Base-by-base conservation (phyloP, 2,329 filamentous ascomycete species). In the Colletotrichum tamarilloi region DNA sequence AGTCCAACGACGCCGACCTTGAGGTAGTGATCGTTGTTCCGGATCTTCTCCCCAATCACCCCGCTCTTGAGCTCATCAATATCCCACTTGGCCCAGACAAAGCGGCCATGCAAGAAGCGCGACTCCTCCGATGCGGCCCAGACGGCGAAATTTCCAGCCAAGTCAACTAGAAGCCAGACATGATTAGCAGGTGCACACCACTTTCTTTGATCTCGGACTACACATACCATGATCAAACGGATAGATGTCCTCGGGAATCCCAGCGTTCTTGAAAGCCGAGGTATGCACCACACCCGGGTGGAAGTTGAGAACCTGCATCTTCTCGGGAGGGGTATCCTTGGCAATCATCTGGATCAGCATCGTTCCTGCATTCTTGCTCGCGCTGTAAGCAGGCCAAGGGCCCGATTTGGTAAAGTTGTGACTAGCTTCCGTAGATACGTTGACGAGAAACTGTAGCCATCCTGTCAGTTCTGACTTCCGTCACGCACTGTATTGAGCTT, bases 51-150 rank as follows among this genome's bases (percentile, higher is more conserved):
- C 28, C 67, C 55, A 12, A 74, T 66, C 1, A 66, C 59, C 1
- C 76, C 76, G 5, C 46, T 65, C n/a, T 60, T 74, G n/a, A 85
- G 66, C 74, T 85, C 83, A 24, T 83, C 78, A 1, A 85, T 79
- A 74, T 86, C 85, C 84, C 85, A 86, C n/a, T 80, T 79, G 7
- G 81, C 78, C 79, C 81, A 83, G 4, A 84, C 77, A 46, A 82
- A 82, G 32, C 82, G 83, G 5, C 82, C 81, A 57, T 82, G 83
- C 28, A 86, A 73, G 64, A 85, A 85, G 8, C 67, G 70, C 2
- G 85, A 84, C 70, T 85, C 81, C 0, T 77, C 68, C 8, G 78
- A 80, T 1, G 84, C 80, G 1, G 81, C 76, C 85, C 84, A 86
- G 7, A 85, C 81, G 8, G 77, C 73, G 60, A 84, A 86, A 38